Percentiles rank a stretch among this genome's conserved stretches.
These are phyloP conservation scores for Bimuria novae-zelandiae DNA, from an alignment of 2,329 filamentous ascomycete genomes.

Conservation along the genomic window DNA sequence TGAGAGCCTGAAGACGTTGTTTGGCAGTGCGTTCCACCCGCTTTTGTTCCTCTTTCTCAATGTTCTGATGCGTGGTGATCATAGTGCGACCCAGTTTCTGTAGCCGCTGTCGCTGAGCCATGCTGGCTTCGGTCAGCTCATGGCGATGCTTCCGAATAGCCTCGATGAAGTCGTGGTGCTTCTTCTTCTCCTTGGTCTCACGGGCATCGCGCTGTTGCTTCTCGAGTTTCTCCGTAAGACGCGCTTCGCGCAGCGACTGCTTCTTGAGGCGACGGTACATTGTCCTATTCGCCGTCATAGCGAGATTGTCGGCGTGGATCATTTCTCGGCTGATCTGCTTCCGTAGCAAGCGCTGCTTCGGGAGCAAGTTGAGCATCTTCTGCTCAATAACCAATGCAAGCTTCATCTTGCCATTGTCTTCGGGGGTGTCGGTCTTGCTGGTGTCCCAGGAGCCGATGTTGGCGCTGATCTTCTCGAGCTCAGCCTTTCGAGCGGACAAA, in stretches of 20 bases:
- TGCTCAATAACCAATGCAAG: constrained; percentile 92
- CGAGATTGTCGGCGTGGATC: constrained; percentile 93
- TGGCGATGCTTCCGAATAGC: constrained; percentile 81
- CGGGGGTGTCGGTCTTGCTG: constrained; percentile 66
- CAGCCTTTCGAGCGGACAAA: constrained; percentile 80
- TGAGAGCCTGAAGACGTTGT: constrained; percentile 97
- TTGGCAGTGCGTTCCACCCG: constrained; percentile 96
- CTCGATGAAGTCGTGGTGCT: constrained; percentile 88
- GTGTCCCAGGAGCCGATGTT: constrained; percentile 89
- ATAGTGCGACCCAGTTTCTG: constrained; percentile 89
- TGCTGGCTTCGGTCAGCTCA: constrained; percentile 72
- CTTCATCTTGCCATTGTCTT: constrained; percentile 78
- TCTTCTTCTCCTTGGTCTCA: constrained; percentile 96
- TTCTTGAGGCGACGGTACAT: constrained; percentile 96
- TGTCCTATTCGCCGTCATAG: constrained; percentile 93
- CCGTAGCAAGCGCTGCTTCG: constrained; percentile 84
- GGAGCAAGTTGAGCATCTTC: constrained; percentile 85
- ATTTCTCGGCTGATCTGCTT: constrained; percentile 89
- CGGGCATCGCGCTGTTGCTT: constrained; percentile 97
- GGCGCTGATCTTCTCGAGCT: constrained; percentile 81
- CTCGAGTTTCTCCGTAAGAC: constrained; percentile 98
- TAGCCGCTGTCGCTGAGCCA: constrained; percentile 71
- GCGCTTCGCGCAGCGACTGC: constrained; percentile 90
- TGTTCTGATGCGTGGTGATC: constrained; percentile 87
- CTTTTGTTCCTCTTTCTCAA: constrained; percentile 99